Evolutionary conservation across 768 basidiomycete species (phyloP).

Genomic region (Mycena filopes): DNA sequence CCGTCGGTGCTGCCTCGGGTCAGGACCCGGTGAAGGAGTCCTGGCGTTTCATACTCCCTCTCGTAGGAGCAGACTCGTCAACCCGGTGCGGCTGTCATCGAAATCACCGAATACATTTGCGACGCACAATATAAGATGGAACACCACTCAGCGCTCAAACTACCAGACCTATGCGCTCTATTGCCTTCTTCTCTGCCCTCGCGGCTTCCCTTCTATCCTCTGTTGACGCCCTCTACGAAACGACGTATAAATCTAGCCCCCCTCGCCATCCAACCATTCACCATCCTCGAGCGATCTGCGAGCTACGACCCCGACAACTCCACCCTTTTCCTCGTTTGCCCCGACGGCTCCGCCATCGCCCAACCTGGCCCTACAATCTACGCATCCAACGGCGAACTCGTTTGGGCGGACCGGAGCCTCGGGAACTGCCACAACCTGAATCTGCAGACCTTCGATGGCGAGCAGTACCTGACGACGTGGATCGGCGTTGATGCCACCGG

Average conservation of each 20-base stretch:
- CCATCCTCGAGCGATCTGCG: conserved; percentile 2
- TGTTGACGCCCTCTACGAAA: conserved; percentile 4
- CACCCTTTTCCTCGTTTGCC: conserved; percentile 20
- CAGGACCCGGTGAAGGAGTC: too few species aligned
- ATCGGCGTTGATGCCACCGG: conserved; percentile 4
- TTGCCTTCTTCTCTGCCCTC: neutral
- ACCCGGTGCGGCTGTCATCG: too few species aligned
- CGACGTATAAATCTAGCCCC: conserved; percentile 16
- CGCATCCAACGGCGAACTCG: conserved; percentile 20
- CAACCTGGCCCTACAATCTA: conserved; percentile 19
- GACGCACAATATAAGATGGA: too few species aligned
- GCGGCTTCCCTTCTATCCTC: neutral
- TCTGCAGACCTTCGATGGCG: conserved; percentile 12
- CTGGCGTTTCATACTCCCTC: too few species aligned
- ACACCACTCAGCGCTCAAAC: too few species aligned
- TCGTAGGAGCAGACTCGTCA: too few species aligned
- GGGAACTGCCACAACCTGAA: conserved; percentile 13
- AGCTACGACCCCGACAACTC: conserved; percentile 26
- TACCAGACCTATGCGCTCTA: too few species aligned
- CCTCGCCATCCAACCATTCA: conserved; percentile 23
- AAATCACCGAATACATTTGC: too few species aligned
- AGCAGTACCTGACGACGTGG: conserved; percentile 26
- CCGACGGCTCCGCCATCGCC: neutral
- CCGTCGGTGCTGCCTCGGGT: too few species aligned
- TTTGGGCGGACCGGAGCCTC: conserved; percentile 17